These are phyloP conservation scores for Cucumis hystrix DNA, from an alignment of 306 rosid species.

Conservation along the genomic window DNA sequence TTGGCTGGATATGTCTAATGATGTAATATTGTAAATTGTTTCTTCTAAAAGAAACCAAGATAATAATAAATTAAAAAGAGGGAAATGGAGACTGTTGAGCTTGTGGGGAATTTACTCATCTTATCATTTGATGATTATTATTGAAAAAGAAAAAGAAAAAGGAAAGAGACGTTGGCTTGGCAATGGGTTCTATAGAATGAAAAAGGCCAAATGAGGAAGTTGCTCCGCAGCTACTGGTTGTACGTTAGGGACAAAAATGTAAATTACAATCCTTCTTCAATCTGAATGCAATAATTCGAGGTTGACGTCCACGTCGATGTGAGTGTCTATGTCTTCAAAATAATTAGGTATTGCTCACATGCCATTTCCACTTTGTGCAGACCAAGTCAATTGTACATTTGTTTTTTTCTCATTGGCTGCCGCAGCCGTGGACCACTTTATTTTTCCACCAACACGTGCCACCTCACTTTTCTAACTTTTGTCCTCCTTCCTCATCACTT, in stretches of 20 bases:
- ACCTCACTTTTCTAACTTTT: not conserved
- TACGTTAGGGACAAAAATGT: not conserved
- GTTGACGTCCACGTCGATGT: not conserved
- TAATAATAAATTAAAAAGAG: too few relatives aligned
- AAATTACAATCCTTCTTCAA: not conserved
- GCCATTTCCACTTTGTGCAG: not conserved
- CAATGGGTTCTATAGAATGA: not conserved
- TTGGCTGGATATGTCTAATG: too few relatives aligned
- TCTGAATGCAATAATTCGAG: not conserved
- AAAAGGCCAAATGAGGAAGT: not conserved
- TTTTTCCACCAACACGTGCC: not conserved
- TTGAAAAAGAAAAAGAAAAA: too few relatives aligned
- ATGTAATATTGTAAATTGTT: too few relatives aligned
- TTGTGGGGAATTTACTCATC: too few relatives aligned
- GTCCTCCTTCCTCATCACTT: too few relatives aligned
- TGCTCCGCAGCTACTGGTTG: not conserved
- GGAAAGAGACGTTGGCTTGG: not conserved
- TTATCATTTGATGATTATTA: too few relatives aligned
- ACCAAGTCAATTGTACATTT: not conserved
- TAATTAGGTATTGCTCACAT: not conserved
- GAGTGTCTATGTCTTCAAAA: not conserved
- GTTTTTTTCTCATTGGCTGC: not conserved
- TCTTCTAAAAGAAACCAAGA: too few relatives aligned
- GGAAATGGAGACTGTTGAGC: too few relatives aligned
- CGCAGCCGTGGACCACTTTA: not conserved